Conservation (phyloP, 116 monocot genomes). For the Trichopus zeylanicus region DNA sequence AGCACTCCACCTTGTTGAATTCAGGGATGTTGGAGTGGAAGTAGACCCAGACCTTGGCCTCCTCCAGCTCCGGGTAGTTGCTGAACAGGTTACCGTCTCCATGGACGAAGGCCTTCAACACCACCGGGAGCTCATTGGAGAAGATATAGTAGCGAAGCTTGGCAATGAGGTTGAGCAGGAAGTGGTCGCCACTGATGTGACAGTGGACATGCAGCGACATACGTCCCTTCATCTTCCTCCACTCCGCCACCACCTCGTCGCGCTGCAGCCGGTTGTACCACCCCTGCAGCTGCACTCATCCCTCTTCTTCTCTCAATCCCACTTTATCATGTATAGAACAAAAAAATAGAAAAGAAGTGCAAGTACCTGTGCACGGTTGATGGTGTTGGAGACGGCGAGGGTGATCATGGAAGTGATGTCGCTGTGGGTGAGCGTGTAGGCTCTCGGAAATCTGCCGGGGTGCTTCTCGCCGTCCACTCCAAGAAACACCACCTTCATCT, state of each 20-base stretch:
- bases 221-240: constrained; percentile 73
- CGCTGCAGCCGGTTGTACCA: constrained; percentile 87
- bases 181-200: constrained; percentile 92
- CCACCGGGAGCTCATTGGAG: constrained; percentile 81
- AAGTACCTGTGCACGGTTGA: constrained; percentile 35
- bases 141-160: constrained; percentile 79
- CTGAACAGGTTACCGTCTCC: constrained; percentile 59
- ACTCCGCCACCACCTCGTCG: constrained; percentile 95
- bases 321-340: no score
- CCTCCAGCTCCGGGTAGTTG: constrained; percentile 65
- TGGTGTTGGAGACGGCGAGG: constrained; percentile 75
- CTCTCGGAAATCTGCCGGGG: constrained; percentile 54
- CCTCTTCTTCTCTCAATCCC: background rate
- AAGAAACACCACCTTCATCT: constrained; percentile 78
- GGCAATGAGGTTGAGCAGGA: constrained; percentile 78
- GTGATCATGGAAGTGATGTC: constrained; percentile 85
- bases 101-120: constrained; percentile 80
- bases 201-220: constrained; percentile 98
- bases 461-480: constrained; percentile 57
- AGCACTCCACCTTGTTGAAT: constrained; percentile 82
- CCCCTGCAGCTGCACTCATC: constrained; percentile 48
- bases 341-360: background rate
- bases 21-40: constrained; percentile 87
- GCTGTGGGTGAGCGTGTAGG: constrained; percentile 97
- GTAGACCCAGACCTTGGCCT: constrained; percentile 81